Evolutionary conservation across 2,329 filamentous ascomycete genomes (phyloP).

Genomic region (Ophiostoma sp.): DNA sequence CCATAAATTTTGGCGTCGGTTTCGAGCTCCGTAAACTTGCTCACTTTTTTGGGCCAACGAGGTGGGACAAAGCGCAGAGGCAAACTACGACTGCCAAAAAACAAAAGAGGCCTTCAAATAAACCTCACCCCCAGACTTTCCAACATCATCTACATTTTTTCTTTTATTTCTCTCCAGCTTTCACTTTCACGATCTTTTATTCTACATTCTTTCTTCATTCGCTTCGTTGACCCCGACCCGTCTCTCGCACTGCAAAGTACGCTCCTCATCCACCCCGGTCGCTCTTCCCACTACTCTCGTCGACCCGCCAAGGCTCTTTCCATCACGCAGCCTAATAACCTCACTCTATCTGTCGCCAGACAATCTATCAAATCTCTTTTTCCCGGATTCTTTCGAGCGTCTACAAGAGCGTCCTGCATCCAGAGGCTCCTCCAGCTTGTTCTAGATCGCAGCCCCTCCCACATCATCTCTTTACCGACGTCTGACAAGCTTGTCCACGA

Average conservation of each 20-base stretch:
- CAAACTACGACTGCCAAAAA: neutral
- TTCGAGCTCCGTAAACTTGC: conserved; percentile 19
- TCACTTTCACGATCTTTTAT: neutral
- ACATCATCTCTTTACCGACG: neutral
- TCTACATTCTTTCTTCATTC: neutral
- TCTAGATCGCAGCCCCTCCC: neutral
- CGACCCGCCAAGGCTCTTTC: neutral
- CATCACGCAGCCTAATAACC: neutral
- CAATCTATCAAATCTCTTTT: neutral
- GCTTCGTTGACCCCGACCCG: conserved; percentile 19
- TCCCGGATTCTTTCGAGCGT: neutral
- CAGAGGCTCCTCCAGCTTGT: neutral
- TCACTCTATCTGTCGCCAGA: neutral
- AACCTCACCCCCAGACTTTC: neutral
- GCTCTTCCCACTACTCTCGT: neutral
- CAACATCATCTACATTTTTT: neutral
- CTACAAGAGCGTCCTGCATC: neutral
- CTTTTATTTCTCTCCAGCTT: neutral
- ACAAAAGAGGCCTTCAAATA: neutral
- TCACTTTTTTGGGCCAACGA: neutral
- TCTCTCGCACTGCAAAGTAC: neutral
- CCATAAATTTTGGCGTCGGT: neutral
- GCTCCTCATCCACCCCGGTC: neutral
- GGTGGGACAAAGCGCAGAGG: neutral
- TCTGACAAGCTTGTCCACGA: neutral